A percentile compares a stretch with the other conserved stretches of the same genome.
phyloP scores from a whole-genome alignment of 2,329 filamentous ascomycete species.

The Fusarium sp. region DNA sequence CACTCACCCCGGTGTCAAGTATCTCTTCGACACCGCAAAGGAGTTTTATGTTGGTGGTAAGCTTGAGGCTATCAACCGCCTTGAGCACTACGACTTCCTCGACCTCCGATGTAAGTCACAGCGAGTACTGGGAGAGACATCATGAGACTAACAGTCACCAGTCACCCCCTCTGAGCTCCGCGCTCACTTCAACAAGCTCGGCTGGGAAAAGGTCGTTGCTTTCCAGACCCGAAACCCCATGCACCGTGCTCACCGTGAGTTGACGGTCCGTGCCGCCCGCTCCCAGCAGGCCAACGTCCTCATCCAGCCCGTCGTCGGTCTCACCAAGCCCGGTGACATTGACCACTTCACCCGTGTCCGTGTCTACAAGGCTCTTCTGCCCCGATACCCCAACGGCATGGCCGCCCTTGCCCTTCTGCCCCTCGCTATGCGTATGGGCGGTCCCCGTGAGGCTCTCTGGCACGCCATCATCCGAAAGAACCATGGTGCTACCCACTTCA shows the following conservation, averaged over 20 bases:
- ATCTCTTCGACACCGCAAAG: conserved; percentile 84
- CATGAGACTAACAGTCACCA: conserved; percentile 53
- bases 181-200: conserved; percentile 98
- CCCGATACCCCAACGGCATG: conserved; percentile 99
- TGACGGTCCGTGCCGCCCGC: conserved; percentile 96
- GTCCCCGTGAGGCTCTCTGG: conserved; percentile 98
- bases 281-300: conserved; percentile 98
- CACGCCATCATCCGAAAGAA: conserved; percentile 99
- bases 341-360: conserved; percentile 99
- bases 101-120: conserved; percentile 84
- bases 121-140: not conserved
- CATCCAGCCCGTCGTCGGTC: conserved; percentile 97
- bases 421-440: conserved; percentile 99
- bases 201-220: conserved; percentile 96
- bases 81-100: conserved; percentile 99
- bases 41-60: conserved; percentile 97
- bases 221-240: conserved; percentile 99
- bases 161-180: conserved; percentile 95
- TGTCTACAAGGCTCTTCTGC: conserved; percentile 96
- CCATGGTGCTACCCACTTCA: conserved; percentile 98
- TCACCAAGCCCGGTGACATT: conserved; percentile 99
- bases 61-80: conserved; percentile 92
- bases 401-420: conserved; percentile 94
- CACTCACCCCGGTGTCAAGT: conserved; percentile 92
- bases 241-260: conserved; percentile 97